Evolutionary conservation across 116 monocot species (phyloP), one percentile per base, ranked within the genome.

Genomic region (Thalassia testudinum): DNA sequence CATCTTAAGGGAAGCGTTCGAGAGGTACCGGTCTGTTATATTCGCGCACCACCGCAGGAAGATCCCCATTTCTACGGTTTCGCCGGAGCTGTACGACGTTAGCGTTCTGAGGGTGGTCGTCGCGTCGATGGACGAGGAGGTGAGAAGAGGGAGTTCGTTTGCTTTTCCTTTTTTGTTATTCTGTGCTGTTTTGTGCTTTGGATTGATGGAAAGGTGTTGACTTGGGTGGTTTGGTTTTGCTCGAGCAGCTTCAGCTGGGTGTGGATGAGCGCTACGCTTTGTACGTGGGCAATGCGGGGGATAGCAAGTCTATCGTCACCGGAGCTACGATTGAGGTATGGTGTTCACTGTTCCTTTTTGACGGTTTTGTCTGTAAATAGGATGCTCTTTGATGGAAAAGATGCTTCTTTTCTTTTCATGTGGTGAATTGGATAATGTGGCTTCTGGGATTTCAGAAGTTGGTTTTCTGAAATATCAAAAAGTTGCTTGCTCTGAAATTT

Each of bases 251-350:
- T 48, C 60, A 80, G 30, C 66, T 82, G 21, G 90, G 99, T 0
- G 90, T 86, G 70, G 86, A 99, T 37, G 99, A 99, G 72, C 89
- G 78, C 37, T 99, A 99, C 49, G 50, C n/a, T 15, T 56, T 99
- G 37, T 79, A 66, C 56, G 64, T 99, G 12, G 70, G 54, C 23
- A 47, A 47, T 21, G 30, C 30, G 10, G 53, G 49, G 49, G 63
- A 57, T 30, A 59, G 56, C 37, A 27, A 30, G 50, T 79, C 86
- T 2, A 78, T 99, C 22, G 64, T 99, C 18, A 44, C 47, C 13
- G 86, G 67, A 56, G 80, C 70, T 26, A 78, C 57, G 14, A 90
- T 99, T 20, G 77, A 82, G 90, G 99, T 99, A 70, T 17, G 29
- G 24, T 24, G 21, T 26, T 21, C 10, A 5, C 30, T 34, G 23